These are phyloP conservation scores for Saururus chinensis DNA, from an alignment of 164 flowering plant genomes.

Conservation along the genomic window DNA sequence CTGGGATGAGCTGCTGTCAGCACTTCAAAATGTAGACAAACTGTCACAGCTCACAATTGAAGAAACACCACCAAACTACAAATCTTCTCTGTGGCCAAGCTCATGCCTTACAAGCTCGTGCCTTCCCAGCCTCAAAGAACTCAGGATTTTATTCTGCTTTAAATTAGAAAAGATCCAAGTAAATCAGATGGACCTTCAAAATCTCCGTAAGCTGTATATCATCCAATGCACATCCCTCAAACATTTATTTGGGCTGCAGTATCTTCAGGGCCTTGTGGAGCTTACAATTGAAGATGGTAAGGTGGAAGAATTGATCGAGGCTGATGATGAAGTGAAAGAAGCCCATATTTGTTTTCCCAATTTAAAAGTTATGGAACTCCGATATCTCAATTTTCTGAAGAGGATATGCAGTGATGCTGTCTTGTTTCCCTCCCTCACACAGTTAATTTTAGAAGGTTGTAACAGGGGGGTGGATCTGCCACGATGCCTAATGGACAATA, in stretches of 20 bases:
- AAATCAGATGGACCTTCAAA: too few relatives aligned
- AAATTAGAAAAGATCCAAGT: too few relatives aligned
- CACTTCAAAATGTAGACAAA: neutral
- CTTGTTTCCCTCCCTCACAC: neutral
- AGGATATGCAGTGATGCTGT: neutral
- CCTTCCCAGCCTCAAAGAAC: too few relatives aligned
- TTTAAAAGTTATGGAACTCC: neutral
- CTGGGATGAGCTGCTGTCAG: neutral
- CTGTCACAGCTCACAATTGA: too few relatives aligned
- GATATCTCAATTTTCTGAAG: too few relatives aligned
- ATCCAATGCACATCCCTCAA: too few relatives aligned
- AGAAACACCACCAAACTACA: too few relatives aligned
- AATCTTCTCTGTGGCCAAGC: too few relatives aligned
- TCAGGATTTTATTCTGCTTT: too few relatives aligned
- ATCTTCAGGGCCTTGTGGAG: neutral
- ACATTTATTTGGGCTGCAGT: too few relatives aligned
- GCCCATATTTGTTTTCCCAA: neutral
- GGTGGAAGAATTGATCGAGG: neutral
- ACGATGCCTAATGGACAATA: neutral
- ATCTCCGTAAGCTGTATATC: too few relatives aligned
- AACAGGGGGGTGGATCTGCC: neutral
- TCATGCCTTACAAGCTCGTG: too few relatives aligned
- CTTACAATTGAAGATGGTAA: neutral
- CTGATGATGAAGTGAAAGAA: neutral
- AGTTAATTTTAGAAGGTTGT: neutral